Evolutionary conservation across 768 basidiomycete species (phyloP), one percentile per base, ranked within the genome.

Genomic region (Lyophyllum atratum): DNA sequence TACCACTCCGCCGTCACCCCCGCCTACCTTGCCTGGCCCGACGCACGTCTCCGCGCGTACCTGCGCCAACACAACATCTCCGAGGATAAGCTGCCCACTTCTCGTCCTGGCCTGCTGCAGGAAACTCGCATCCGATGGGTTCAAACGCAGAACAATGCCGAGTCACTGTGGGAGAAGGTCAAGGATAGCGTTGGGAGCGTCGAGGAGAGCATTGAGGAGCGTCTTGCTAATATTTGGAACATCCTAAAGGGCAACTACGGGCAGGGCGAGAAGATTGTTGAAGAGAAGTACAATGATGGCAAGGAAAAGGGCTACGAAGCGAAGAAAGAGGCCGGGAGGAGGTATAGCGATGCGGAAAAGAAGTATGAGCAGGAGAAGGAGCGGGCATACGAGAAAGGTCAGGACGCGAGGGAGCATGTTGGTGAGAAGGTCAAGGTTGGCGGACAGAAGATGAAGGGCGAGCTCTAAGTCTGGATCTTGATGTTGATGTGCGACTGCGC

Each of bases 11-110:
- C 69, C 1, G 65, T 75, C 33, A 79, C 80, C 1, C 78, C 86
- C 2, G 75, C 84, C 2, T 97, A 96, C 73, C 76, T 95, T 49
- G 80, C 82, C 10, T 98, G 96, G 96, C 92, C 93, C 12, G 95
- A 98, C 66, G 92, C 95, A 3, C 83, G 95, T 29, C 85, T 98
- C 25, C 87, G 95, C 45, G 93, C 90, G 1, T 97, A 92, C 72
- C 81, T 98, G 19, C 82, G 93, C 43, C 85, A 90, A 66, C 82
- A 84, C 60, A 90, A 89, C 48, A 66, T 96, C 26, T 76, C 80
- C 59, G 93, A 95, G 63, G 79, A 79, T n/a, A 75, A 78, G 48
- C 76, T 92, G 40, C 87, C 89, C 0, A 82, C 78, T 1, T 69
- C 66, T 3, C 84, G 94, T 33, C 85, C 91, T 0, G 87, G 87